Conservation (phyloP, 163 green algal genomes). For the Trebouxia gelatinosa region DNA sequence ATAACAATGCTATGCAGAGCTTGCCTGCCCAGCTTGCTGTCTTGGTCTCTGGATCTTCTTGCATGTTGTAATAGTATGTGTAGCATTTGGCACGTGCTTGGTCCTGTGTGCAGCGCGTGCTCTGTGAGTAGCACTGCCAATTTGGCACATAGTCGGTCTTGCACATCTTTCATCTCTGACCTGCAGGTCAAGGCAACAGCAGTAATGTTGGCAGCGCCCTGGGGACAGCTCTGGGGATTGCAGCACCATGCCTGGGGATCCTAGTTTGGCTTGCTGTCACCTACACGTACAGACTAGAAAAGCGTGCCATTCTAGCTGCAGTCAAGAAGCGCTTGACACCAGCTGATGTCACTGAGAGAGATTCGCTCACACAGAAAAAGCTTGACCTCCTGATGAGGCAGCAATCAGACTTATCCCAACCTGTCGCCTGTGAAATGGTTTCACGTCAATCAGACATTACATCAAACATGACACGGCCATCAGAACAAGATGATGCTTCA, state of each 20-base stretch:
- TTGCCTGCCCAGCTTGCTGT: too few relatives aligned
- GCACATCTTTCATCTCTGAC: background rate
- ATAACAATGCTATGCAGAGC: too few relatives aligned
- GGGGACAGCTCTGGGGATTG: background rate
- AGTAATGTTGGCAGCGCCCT: background rate
- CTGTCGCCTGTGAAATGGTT: too few relatives aligned
- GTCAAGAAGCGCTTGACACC: background rate
- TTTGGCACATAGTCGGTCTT: background rate
- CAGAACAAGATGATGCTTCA: background rate
- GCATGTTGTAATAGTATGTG: too few relatives aligned
- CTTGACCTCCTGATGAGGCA: background rate
- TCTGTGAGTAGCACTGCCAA: background rate
- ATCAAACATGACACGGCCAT: too few relatives aligned
- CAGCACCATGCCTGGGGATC: background rate
- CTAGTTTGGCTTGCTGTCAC: background rate
- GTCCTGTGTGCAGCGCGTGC: background rate
- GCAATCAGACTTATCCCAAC: too few relatives aligned
- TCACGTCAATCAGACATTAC: too few relatives aligned
- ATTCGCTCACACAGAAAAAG: background rate
- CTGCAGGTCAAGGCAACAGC: background rate
- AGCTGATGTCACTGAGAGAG: background rate
- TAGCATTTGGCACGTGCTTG: background rate
- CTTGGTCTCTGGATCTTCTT: too few relatives aligned
- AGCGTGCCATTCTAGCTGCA: background rate
- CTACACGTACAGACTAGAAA: background rate